Conservation (phyloP, 345 rosid genomes). For the Turritis glabra region DNA sequence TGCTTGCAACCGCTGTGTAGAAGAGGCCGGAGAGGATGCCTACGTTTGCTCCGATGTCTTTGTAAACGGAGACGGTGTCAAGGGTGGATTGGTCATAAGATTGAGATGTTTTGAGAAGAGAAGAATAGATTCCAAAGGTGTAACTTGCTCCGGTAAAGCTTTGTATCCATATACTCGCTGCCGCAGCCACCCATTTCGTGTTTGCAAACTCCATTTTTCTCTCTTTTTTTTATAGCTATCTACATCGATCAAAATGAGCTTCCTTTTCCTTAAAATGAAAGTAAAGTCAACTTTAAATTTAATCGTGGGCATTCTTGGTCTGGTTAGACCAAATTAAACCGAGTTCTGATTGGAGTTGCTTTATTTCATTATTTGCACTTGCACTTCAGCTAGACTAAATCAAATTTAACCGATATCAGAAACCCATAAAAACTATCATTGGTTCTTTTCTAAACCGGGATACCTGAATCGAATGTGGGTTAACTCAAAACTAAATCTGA, state of each 20-base stretch:
- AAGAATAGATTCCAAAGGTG: slow-evolving; percentile 84
- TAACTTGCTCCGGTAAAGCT: slow-evolving; percentile 69
- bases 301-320: neutral
- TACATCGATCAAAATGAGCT: neutral
- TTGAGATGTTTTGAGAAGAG: slow-evolving; percentile 77
- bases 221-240: neutral
- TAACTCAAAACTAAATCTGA: slow-evolving; percentile 1
- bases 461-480: neutral
- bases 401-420: neutral
- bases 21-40: slow-evolving; percentile 84
- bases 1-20: slow-evolving; percentile 55
- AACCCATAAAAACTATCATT: neutral
- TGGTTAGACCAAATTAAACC: neutral
- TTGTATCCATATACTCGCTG: slow-evolving; percentile 94
- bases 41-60: slow-evolving; percentile 86
- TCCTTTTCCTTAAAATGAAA: slow-evolving; percentile 15
- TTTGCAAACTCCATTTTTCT: slow-evolving; percentile 36
- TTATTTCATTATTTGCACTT: too few relatives aligned
- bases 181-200: slow-evolving; percentile 71
- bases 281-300: slow-evolving; percentile 24
- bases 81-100: slow-evolving; percentile 86
- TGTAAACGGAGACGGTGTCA: slow-evolving; percentile 90
- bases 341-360: neutral
- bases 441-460: neutral
- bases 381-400: neutral